Base-by-base conservation (phyloP, 768 basidiomycete genomes). In the Solioccasus polychromus region DNA sequence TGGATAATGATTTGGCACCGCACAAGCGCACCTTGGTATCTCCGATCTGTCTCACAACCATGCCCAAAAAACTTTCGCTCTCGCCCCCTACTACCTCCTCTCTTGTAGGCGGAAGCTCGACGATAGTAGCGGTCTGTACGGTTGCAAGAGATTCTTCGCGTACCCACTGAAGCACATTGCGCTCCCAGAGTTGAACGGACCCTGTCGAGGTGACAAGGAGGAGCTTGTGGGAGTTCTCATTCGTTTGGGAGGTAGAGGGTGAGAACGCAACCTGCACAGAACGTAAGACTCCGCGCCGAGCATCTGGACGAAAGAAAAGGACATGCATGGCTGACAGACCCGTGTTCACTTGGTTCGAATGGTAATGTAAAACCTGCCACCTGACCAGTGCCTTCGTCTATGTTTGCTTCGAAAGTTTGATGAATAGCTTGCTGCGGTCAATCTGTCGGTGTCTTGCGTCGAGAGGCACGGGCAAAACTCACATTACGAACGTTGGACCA, bases 101-200 rank as follows among this genome's bases (percentile, higher is more conserved):
- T 32, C 45, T 51, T 8, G 55, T 56, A 62, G 89, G 87, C 0
- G 89, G 89, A 14, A 95, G 74, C 53, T 92, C 88, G 18, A 92
- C 77, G 45, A 92, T 81, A 41, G 82, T 78, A 2, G 83, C 82
- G 0, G 76, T 74, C 19, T 73, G 66, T 39, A 89, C 74, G 2
- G 78, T 71, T 0, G 88, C 71, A 9, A 95, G 71, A 2, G 79
- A 75, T 60, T 97, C 93, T 59, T 95, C 92, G 38, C 92, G 75
- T 0, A 76, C 78, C 91, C 92, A 95, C 23, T 76, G 71, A 23
- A 80, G 67, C 28, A 71, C 58, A 23, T 79, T 71, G 19, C 77
- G 74, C 37, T 79, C 69, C 87, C 90, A 90, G 8, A 85, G 66
- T 53, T 92, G 86, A 22, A 93, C 56, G 4, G 88, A 72, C 9